Conservation (phyloP, 2,329 filamentous ascomycete genomes). For the Neocucurbitaria cava region DNA sequence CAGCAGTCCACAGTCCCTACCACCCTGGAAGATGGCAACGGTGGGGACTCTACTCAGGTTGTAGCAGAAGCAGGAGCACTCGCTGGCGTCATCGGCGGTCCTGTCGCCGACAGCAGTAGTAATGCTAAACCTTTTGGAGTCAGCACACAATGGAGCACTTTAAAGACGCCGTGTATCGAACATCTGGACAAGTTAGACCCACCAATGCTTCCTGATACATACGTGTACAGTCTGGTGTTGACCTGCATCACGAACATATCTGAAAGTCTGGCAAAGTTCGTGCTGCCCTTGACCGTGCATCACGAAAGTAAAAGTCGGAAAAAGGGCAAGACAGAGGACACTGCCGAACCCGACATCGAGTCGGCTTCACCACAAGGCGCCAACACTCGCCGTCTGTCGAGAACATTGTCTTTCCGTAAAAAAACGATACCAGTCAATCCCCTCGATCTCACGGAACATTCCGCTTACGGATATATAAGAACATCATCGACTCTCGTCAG, state of each 20-base stretch:
- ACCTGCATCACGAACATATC: constrained; percentile 90
- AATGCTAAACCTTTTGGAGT: constrained; percentile 76
- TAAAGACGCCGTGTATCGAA: constrained; percentile 88
- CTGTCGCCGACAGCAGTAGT: constrained; percentile 65
- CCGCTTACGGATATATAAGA: constrained; percentile 73
- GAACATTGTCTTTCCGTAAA: constrained; percentile 73
- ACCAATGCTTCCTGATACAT: constrained; percentile 85
- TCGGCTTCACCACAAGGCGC: constrained; percentile 38
- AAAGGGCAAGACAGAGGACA: constrained; percentile 50
- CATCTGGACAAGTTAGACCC: constrained; percentile 92
- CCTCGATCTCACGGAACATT: constrained; percentile 74
- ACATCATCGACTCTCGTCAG: constrained; percentile 84
- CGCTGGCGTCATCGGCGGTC: constrained; percentile 80
- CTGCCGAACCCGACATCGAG: constrained; percentile 26
- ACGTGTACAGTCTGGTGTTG: constrained; percentile 87
- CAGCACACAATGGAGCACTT: constrained; percentile 87
- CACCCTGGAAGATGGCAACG: constrained; percentile 62
- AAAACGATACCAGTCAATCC: constrained; percentile 86
- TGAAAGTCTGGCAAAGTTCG: constrained; percentile 90
- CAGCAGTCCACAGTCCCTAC: constrained; percentile 86
- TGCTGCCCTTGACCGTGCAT: constrained; percentile 87
- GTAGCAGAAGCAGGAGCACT: constrained; percentile 88
- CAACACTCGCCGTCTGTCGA: constrained; percentile 54
- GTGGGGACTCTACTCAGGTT: constrained; percentile 76
- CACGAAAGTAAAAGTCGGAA: constrained; percentile 63